Evolutionary conservation across 2,329 filamentous ascomycete species (phyloP), one percentile per base, ranked within the genome.

Genomic region (Didymella keratinophila): DNA sequence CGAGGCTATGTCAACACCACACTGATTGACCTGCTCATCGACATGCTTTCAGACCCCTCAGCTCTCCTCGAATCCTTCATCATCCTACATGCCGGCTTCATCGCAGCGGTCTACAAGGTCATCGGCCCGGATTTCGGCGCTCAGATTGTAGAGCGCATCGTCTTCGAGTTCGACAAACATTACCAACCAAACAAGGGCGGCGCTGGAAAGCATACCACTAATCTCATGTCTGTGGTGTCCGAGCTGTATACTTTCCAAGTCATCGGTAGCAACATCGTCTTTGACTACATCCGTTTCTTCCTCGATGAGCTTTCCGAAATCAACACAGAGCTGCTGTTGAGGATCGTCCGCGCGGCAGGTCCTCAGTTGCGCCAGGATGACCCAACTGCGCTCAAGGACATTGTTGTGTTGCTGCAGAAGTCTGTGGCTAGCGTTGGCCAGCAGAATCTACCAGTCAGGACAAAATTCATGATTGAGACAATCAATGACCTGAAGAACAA

Each of bases 401-500:
- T 99, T 62, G 89, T 97, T 6, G 81, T 89, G 11, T 83, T 92
- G 48, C 85, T 98, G 57, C 91, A 92, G 64, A 87, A 89, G 21
- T 87, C 89, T 1, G 85, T 93, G 2, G 81, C 86, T 0, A 87
- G 86, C 59, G 80, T 84, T 34, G 91, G 90, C 4, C 87, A 91
- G 68, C 81, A 81, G 12, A 89, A 87, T 20, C 81, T 97, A 27
- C 94, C 93, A 1, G 91, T 93, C 10, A 88, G 95, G 55, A 97
- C 94, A 1, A 96, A 91, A 66, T 97, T 97, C 78, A 98, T 98
- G 93, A 91, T 99, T 50, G 94, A 98, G 71, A 95, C 90, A 1
- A 97, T 99, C 75, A 92, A 91, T 58, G 92, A 97, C 69, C 83
- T 99, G 28, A 97, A 97, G 76, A 97, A 96, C 80, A 97, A 95